Evolutionary conservation across 2,329 filamentous ascomycete genomes (phyloP).

Genomic region (Diaporthe batatas): DNA sequence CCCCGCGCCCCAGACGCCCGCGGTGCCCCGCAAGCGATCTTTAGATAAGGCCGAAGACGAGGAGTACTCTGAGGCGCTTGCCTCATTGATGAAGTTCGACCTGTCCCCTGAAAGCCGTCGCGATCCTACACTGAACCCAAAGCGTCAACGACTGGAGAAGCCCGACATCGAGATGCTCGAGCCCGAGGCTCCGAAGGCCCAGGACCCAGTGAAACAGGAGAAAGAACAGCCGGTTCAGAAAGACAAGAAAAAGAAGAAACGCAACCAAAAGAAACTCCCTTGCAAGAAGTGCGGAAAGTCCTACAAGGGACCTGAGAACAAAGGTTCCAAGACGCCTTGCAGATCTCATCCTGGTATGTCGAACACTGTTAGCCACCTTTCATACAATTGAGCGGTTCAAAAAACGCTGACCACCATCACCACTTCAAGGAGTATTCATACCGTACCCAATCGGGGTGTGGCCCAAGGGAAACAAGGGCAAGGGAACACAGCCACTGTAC

Average conservation of each 20-base stretch:
- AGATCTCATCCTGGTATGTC: neutral
- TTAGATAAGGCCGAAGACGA: neutral
- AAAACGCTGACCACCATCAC: neutral
- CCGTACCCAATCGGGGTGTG: no score
- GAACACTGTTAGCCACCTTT: neutral
- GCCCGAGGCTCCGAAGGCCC: neutral
- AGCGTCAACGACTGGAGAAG: neutral
- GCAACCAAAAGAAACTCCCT: fast-evolving
- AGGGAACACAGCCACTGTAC: neutral
- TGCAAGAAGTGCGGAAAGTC: neutral
- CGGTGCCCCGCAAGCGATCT: neutral
- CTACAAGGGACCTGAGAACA: neutral
- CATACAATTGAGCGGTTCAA: neutral
- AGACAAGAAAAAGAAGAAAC: neutral
- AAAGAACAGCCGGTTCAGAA: no score
- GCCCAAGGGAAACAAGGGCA: neutral
- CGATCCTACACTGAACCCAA: neutral
- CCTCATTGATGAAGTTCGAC: neutral
- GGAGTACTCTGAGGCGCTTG: neutral
- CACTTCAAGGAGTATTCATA: neutral
- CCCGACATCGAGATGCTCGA: neutral
- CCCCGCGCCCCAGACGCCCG: no score
- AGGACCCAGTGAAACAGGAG: neutral
- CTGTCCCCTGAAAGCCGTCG: no score
- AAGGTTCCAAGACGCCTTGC: neutral